A percentile compares a stretch with the other conserved stretches of the same genome.
Evolutionary conservation across 2,329 filamentous ascomycete genomes (phyloP).

Genomic region (Rutstroemia sp.): DNA sequence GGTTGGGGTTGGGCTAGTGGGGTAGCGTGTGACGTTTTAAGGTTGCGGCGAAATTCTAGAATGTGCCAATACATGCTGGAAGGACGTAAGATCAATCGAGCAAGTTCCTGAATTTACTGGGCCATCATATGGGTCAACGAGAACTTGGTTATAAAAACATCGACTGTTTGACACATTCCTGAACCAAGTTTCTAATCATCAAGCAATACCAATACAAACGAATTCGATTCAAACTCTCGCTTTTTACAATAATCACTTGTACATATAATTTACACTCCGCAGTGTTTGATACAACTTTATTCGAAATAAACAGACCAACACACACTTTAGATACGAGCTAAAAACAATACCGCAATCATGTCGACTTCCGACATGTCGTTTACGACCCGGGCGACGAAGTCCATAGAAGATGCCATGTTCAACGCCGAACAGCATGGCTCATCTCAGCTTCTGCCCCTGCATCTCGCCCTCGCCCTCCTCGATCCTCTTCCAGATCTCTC

Average conservation of each 20-base stretch:
- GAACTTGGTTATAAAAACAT: constrained; percentile 1
- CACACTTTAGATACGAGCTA: constrained; percentile 12
- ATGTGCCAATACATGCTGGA: background rate
- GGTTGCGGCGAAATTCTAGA: constrained; percentile 6
- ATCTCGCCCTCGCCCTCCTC: constrained; percentile 77
- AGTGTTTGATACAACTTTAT: background rate
- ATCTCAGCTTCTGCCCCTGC: constrained; percentile 81
- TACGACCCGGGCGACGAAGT: constrained; percentile 86
- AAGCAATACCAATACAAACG: background rate
- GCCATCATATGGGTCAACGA: background rate
- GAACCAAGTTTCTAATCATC: background rate
- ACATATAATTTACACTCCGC: background rate
- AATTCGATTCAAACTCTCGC: background rate
- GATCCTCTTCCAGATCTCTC: constrained; percentile 69
- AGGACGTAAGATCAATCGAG: background rate
- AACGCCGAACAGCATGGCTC: constrained; percentile 87
- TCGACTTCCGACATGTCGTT: constrained; percentile 72
- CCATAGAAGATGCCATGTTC: constrained; percentile 79
- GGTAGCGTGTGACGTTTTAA: background rate
- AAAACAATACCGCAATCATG: constrained; percentile 43
- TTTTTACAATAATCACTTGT: background rate
- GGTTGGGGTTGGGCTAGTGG: background rate
- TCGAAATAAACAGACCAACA: background rate
- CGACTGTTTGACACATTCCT: background rate
- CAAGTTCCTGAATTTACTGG: constrained; percentile 3